phyloP scores from a whole-genome alignment of 2,329 filamentous ascomycete genomes.

The Apiospora koreana region DNA sequence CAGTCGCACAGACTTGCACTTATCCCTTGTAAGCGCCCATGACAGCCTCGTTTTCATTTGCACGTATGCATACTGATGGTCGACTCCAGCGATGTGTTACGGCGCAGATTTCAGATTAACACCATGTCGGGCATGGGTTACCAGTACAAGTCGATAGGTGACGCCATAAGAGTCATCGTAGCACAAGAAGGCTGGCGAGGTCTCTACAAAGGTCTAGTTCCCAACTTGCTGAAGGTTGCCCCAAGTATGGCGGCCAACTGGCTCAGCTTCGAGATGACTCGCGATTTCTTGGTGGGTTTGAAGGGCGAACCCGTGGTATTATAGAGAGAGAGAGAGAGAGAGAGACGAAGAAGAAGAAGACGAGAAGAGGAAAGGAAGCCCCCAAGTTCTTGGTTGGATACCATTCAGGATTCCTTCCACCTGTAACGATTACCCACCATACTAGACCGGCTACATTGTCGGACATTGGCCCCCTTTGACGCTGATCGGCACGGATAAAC shows the following conservation, averaged over 20 bases:
- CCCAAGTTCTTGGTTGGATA: conserved; percentile 10
- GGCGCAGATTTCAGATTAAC: conserved; percentile 95
- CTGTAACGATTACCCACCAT: conserved; percentile 13
- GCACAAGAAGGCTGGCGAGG: conserved; percentile 80
- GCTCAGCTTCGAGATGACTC: conserved; percentile 93
- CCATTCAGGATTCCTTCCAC: conserved; percentile 17
- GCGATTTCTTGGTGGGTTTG: conserved; percentile 77
- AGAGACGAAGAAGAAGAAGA: background rate
- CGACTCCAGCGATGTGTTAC: conserved; percentile 74
- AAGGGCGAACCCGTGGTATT: conserved; percentile 40
- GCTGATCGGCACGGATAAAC: conserved; percentile 2
- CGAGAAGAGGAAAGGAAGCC: background rate
- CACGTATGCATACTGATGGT: conserved; percentile 21
- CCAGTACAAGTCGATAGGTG: conserved; percentile 83
- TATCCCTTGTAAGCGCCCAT: conserved; percentile 83
- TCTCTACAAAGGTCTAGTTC: conserved; percentile 93
- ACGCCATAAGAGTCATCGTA: conserved; percentile 81
- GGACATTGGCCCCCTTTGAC: background rate
- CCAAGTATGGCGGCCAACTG: conserved; percentile 99
- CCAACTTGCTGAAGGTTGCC: conserved; percentile 94
- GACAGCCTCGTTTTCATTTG: background rate
- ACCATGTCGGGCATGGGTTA: conserved; percentile 99
- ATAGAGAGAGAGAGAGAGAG: conserved; percentile 22
- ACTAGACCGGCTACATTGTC: conserved; percentile 11
- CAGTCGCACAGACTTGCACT: conserved; percentile 94